Evolutionary conservation across 352 stramenopile genomes (phyloP).

Genomic region (Hyaloperonospora brassicae): DNA sequence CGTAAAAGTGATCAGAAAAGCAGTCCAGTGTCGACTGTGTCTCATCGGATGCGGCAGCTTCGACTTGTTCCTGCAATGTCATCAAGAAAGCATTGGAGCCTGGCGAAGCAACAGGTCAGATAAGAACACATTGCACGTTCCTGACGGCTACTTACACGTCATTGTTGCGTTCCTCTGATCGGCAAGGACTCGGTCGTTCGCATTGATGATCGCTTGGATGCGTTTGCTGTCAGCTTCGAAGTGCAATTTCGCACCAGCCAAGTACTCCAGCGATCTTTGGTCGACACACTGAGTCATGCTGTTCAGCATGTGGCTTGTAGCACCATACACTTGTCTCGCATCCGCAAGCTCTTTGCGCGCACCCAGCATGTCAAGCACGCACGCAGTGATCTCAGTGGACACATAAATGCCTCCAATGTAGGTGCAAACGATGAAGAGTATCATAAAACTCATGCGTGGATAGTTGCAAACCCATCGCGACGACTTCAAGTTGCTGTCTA

Average conservation of each 20-base stretch:
- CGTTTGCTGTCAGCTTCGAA: slow-evolving; percentile 22
- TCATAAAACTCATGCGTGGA: slow-evolving; percentile 44
- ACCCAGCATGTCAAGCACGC: slow-evolving; percentile 22
- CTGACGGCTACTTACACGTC: slow-evolving; percentile 18
- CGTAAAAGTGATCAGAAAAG: slow-evolving; percentile 26
- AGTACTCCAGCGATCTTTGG: slow-evolving; percentile 19
- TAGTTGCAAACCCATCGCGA: slow-evolving; percentile 32
- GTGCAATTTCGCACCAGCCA: slow-evolving; percentile 20
- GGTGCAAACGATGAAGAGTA: slow-evolving; percentile 38
- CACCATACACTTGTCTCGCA: slow-evolving; percentile 26
- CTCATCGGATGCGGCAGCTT: slow-evolving; percentile 4
- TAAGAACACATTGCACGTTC: not conserved
- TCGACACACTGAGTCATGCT: slow-evolving; percentile 32
- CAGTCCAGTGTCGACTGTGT: slow-evolving; percentile 24
- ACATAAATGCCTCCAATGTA: slow-evolving; percentile 38
- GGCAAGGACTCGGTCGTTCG: slow-evolving; percentile 19
- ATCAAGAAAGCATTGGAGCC: slow-evolving; percentile 21
- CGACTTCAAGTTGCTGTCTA: slow-evolving; percentile 3
- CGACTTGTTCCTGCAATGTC: slow-evolving; percentile 14
- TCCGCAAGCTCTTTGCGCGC: slow-evolving; percentile 24
- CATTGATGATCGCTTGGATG: slow-evolving; percentile 24
- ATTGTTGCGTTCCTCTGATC: slow-evolving; percentile 15
- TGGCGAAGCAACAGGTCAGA: slow-evolving; percentile 6
- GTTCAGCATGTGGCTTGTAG: slow-evolving; percentile 26
- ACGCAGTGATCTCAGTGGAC: slow-evolving; percentile 30